These are phyloP conservation scores for Syzygium syzygioides DNA, from an alignment of 441 rosid genomes.

Conservation along the genomic window DNA sequence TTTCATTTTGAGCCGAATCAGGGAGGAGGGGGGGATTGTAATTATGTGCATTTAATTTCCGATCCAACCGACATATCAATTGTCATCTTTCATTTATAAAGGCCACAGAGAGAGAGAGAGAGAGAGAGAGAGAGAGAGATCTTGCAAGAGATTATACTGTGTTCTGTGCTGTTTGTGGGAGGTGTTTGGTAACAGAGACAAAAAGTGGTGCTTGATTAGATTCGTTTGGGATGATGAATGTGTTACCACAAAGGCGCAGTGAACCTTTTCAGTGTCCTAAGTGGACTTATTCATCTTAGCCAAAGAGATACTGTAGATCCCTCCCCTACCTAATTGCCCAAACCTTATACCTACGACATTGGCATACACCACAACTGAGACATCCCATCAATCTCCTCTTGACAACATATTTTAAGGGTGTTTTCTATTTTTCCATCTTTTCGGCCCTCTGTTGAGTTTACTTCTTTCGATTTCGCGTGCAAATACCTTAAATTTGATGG, in stretches of 20 bases:
- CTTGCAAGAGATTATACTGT: not conserved
- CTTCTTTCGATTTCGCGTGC: not conserved
- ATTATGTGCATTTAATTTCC: not conserved
- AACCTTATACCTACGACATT: not conserved
- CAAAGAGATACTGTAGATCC: not conserved
- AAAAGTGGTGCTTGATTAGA: not conserved
- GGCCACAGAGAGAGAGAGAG: not conserved
- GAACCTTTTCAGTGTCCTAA: not conserved
- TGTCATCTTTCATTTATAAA: not conserved
- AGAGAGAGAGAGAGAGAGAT: not conserved
- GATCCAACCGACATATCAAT: not conserved
- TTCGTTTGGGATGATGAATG: not conserved
- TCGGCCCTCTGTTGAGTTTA: not conserved
- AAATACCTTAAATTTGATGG: not conserved
- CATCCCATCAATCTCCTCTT: not conserved
- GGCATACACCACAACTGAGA: not conserved
- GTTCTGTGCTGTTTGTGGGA: not conserved
- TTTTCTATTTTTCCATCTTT: accelerated
- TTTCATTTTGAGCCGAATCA: not conserved
- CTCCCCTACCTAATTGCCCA: not conserved
- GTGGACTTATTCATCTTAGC: not conserved
- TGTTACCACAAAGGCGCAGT: not conserved
- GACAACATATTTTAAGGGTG: not conserved
- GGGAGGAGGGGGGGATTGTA: not conserved
- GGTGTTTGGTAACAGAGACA: not conserved